Percentiles rank a stretch among this genome's conserved stretches.
Evolutionary conservation across 305 asterid species (phyloP).

Genomic region (Ajuga reptans): DNA sequence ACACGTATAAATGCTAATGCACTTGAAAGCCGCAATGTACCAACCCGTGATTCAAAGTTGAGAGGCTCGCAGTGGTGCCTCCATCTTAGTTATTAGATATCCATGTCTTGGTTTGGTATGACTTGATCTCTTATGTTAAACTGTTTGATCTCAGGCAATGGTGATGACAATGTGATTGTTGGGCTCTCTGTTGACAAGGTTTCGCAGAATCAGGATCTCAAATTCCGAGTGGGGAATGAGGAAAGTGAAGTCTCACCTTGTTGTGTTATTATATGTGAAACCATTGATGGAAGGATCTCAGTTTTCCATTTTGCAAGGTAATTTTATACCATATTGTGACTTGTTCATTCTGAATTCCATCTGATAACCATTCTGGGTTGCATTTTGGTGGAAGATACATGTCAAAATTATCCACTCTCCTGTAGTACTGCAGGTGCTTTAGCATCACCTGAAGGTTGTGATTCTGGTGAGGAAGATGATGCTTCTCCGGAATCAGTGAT

Average conservation of each 20-base stretch:
- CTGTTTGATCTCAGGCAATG: conserved; percentile 47
- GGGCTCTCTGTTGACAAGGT: conserved; percentile 69
- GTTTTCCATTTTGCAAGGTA: conserved; percentile 91
- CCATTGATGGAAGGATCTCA: conserved; percentile 79
- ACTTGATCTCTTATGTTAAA: conserved; percentile 20
- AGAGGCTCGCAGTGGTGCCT: conserved; percentile 2
- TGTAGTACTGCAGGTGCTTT: conserved; percentile 58
- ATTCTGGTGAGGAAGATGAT: conserved; percentile 45
- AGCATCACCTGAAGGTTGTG: conserved; percentile 31
- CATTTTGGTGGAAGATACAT: conserved; percentile 17
- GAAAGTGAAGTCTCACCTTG: conserved; percentile 80
- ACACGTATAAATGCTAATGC: background rate
- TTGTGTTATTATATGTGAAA: conserved; percentile 63
- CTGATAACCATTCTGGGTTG: conserved; percentile 15
- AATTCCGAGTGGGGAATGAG: conserved; percentile 51
- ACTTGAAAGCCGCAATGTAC: conserved; percentile 9
- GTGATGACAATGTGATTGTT: conserved; percentile 69
- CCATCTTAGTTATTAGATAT: conserved; percentile 1
- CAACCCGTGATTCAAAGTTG: background rate
- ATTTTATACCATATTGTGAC: background rate
- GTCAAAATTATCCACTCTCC: conserved; percentile 20
- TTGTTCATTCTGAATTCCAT: background rate
- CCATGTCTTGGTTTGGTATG: conserved; percentile 13
- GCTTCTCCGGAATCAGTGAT: conserved; percentile 25
- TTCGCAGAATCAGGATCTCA: conserved; percentile 52